These are phyloP conservation scores for Acaromyces ingoldii DNA, from an alignment of 1,284 basidiomycete species.

Conservation along the genomic window DNA sequence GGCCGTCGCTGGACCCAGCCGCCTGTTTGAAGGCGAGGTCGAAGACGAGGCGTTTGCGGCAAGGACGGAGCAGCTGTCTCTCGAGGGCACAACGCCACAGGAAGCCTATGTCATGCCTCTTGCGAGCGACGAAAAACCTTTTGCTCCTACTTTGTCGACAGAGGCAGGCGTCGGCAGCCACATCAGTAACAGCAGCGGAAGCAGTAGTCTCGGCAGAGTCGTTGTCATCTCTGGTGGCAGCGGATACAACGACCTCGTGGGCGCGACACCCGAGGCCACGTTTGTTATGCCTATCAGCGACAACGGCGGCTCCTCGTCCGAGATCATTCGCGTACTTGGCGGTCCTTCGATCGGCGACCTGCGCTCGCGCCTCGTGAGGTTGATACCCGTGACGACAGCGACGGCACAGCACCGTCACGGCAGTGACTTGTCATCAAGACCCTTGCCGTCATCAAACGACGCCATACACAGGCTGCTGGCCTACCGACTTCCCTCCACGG, in stretches of 20 bases:
- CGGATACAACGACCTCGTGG: constrained; percentile 57
- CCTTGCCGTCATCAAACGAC: constrained; percentile 44
- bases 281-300: constrained; percentile 61
- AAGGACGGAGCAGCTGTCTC: too few relatives aligned
- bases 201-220: too few relatives aligned
- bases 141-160: too few relatives aligned
- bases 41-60: too few relatives aligned
- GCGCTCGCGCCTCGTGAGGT: constrained; percentile 70
- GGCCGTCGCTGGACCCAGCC: too few relatives aligned
- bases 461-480: constrained; percentile 72
- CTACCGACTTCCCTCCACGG: constrained; percentile 69
- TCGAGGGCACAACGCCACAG: too few relatives aligned
- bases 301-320: constrained; percentile 57
- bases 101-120: too few relatives aligned
- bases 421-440: constrained; percentile 55
- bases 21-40: too few relatives aligned
- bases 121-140: too few relatives aligned
- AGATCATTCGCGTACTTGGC: constrained; percentile 40
- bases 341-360: constrained; percentile 53
- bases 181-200: too few relatives aligned
- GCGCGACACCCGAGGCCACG: constrained; percentile 55
- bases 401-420: constrained; percentile 21
- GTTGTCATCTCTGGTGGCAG: constrained; percentile 57
- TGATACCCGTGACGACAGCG: constrained; percentile 65
- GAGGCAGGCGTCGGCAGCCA: too few relatives aligned